Evolutionary conservation across 2,329 filamentous ascomycete species (phyloP), one percentile per base, ranked within the genome.

Genomic region (Monilinia vaccinii-corymbosi): DNA sequence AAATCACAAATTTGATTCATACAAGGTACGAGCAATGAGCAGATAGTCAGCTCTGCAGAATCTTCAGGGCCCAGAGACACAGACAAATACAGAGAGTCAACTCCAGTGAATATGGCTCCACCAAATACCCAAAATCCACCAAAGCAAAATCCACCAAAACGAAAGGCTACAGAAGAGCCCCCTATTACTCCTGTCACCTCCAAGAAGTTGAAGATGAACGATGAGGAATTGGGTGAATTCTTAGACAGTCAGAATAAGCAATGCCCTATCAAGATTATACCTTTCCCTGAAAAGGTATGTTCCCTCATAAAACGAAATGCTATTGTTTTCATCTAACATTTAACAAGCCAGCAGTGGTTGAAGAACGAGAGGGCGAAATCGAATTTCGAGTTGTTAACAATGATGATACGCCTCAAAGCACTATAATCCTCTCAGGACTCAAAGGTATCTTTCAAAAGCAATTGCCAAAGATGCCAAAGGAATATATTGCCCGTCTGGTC

Each of bases 381-480:
- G 91, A 97, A 73, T 97, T 97, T 73, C 87, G 92, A 51, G 94
- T 97, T 8, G 94, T 99, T 69, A 97, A 97, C 79, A 99, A 99
- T 71, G 94, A 99, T 71, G 88, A 89, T 69, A 81, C 86, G 42
- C 83, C 88, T 65, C 91, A 96, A 70, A 95, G 89, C 71, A 86
- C 92, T 66, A 95, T 97, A 71, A 95, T 99, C 68, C 80, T 99
- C 61, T 97, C 93, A 0, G 94, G 94, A 16, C 79, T 99, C 59
- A 99, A 97, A 73, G 96, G 92, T 71, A 95, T 99, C 65, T 97
- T 99, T 70, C 94, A 99, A 73, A 97, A 97, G 69, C 94, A 99
- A 72, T 80, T 99, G 7, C 94, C 94, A 0, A 97, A 97, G 75
- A 99, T 99, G 94, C 94, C 94, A 16, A 97, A 97, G 74, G 94